Conservation (phyloP, 148 eudicot genomes). For the Suaeda aralocaspica region DNA sequence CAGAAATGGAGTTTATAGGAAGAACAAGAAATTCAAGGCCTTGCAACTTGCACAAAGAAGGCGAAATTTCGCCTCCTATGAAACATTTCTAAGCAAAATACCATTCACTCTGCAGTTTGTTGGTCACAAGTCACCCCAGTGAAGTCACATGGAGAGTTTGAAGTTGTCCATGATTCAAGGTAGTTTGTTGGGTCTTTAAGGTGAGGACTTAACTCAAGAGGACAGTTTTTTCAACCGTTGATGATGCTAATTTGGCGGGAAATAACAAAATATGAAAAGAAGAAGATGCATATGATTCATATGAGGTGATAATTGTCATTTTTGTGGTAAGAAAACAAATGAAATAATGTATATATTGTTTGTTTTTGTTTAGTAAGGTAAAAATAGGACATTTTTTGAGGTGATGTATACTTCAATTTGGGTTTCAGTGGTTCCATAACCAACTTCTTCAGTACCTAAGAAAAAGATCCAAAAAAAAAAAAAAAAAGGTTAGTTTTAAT, state of each 20-base stretch:
- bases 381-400: background rate
- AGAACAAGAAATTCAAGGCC: slow-evolving; percentile 52
- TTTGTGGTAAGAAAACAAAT: slow-evolving; percentile 5
- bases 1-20: slow-evolving; percentile 42
- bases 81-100: slow-evolving; percentile 51
- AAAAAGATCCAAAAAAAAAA: no score
- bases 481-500: no score
- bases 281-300: no score
- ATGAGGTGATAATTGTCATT: no score
- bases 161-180: slow-evolving; percentile 62
- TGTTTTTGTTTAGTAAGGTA: slow-evolving; percentile 20
- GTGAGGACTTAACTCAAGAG: slow-evolving; percentile 66
- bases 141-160: slow-evolving; percentile 56
- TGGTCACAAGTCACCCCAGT: slow-evolving; percentile 65
- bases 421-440: slow-evolving; percentile 17
- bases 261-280: slow-evolving; percentile 31
- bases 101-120: slow-evolving; percentile 42
- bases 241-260: slow-evolving; percentile 32
- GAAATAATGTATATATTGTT: slow-evolving; percentile 21
- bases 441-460: slow-evolving; percentile 16
- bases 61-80: slow-evolving; percentile 52
- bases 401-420: no score
- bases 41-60: slow-evolving; percentile 50
- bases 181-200: slow-evolving; percentile 62
- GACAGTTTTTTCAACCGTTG: slow-evolving; percentile 43